Base-by-base conservation (phyloP, 805 yeast species). In the Schwanniomyces yamadae region DNA sequence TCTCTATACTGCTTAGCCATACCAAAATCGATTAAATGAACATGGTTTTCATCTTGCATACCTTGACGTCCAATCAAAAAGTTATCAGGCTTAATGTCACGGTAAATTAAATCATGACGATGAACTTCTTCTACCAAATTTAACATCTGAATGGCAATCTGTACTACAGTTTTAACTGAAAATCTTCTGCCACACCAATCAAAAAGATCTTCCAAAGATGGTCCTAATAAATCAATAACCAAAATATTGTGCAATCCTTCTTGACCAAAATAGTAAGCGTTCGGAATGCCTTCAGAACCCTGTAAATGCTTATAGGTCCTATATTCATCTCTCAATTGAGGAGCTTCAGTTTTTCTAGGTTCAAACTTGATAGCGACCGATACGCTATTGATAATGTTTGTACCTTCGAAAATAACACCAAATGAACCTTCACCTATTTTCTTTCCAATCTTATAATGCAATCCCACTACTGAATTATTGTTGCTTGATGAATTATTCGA, bases 371-470 rank as follows among this genome's bases (percentile, higher is more conserved):
- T 83, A 4, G 90, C 93, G 21, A 84, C 91, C 15, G 79, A 54
- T 11, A 62, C 69, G 31, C 80, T 78, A 44, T 83, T 76, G 41
- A 84, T 64, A 42, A 85, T 63, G 53, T 85, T 86, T 38, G 79
- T 76, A 26, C 95, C 95, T 63, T 84, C 89, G 58, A 84, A 85
- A 35, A 85, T 81, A 6, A 84, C 84, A 23, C 95, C 95, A 66
- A 85, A 85, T 0, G 93, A 84, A 2, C 95, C 95, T 55, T 85
- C 93, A 23, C 95, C 95, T 36, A 85, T 85, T 59, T 85, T 85
- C 52, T 84, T 83, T 7, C 91, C 93, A 39, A 84, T 77, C 46
- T 82, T 82, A 60, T 82, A 85, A 57, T 85, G 95, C 27, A 75
- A 69, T 6, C 81, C 82, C n/a, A 68, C 73, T n/a, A 68, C 72